Percentiles rank a stretch among this genome's conserved stretches.
phyloP scores from a whole-genome alignment of 306 rosid genomes.

The Castanea mollissima region DNA sequence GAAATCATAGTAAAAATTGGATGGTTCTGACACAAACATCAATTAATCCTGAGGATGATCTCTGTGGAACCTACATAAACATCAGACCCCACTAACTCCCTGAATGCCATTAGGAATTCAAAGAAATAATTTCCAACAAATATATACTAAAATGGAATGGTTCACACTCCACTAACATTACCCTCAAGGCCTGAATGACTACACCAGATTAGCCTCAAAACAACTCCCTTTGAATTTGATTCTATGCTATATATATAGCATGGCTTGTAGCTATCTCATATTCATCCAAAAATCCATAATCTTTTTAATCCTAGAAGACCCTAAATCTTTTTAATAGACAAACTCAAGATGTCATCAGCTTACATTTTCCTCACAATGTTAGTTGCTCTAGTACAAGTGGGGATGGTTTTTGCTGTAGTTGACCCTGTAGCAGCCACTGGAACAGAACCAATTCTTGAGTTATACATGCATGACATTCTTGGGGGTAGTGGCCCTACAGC shows the following conservation, averaged over 20 bases:
- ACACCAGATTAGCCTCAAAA: constrained; percentile 40
- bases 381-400: constrained; percentile 27
- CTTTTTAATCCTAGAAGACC: neutral
- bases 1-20: too few species aligned
- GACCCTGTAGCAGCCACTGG: constrained; percentile 48
- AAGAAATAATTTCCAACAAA: neutral
- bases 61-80: too few species aligned
- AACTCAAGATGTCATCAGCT: constrained; percentile 35
- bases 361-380: constrained; percentile 28
- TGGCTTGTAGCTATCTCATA: constrained; percentile 7
- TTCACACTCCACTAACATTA: neutral
- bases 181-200: constrained; percentile 35
- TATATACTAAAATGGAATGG: neutral
- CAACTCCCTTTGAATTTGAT: constrained; percentile 47
- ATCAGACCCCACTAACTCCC: too few species aligned
- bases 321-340: constrained; percentile 2
- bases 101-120: neutral
- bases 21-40: too few species aligned
- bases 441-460: constrained; percentile 57
- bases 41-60: too few species aligned
- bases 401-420: constrained; percentile 33
- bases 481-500: constrained; percentile 83
- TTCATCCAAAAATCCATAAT: neutral
- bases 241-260: constrained; percentile 29
- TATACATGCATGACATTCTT: constrained; percentile 87